Base-by-base conservation (phyloP, 2,329 filamentous ascomycete species). In the Fusarium verticillioides region DNA sequence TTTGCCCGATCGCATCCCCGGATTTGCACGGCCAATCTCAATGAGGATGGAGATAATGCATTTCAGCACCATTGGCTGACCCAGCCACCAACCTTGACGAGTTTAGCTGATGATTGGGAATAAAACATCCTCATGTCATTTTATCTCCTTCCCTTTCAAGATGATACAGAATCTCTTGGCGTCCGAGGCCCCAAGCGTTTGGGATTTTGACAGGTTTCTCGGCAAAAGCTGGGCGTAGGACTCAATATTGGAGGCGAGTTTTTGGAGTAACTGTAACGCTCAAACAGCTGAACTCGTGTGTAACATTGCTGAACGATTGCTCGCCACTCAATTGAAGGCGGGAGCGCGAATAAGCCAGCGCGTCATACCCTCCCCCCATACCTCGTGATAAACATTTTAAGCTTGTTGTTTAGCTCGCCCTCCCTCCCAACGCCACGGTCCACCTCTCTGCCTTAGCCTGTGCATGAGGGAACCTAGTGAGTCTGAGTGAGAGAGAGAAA, bases 61-160 rank as follows among this genome's bases (percentile, higher is more conserved):
- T 39, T 15, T 37, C 23, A n/a, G 34, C 39, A 46, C 7, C 16
- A 43, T 43, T 43, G 61, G 44, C 37, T 50, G 23, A 13, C 16
- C 2, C 30, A 28, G 23, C 34, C 50, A 34, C 28, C n/a, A 42
- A 26, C n/a, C n/a, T 18, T 26, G 21, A 32, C 8, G 9, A 37
- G 36, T 37, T 5, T 56, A 47, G 30, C 39, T 32, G 54, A 49
- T 49, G 23, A 26, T 49, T 26, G 40, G 23, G 30, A 28, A 36
- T 44, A 36, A 42, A 42, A 19, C 11, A 26, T 62, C n/a, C 47
- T n/a, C 37, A 34, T 50, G 42, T 47, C 19, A 8, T 23, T 23
- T 62, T 49, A 63, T 54, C 65, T 63, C 70, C 70, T 74, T 71
- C 70, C 70, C 32, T 40, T 69, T 73, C 53, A 26, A 73, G 66